Percentiles rank a stretch among this genome's conserved stretches.
phyloP scores from a whole-genome alignment of 2,329 filamentous ascomycete genomes.

The Aspergillus japonicus region DNA sequence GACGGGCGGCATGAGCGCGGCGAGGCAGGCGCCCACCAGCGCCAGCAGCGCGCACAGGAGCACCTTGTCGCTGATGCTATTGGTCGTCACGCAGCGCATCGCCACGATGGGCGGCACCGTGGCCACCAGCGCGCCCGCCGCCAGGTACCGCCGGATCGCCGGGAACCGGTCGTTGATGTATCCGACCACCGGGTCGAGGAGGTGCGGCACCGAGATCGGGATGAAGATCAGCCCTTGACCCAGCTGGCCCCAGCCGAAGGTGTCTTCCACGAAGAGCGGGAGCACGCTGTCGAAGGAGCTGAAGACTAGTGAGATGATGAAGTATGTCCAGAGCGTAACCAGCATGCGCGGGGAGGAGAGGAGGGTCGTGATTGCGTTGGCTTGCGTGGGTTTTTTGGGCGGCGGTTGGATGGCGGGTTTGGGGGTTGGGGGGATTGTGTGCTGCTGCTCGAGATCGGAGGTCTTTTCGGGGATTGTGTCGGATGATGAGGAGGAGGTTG shows the following conservation, averaged over 20 bases:
- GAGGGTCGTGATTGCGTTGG: slow-evolving; percentile 36
- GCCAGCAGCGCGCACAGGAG: slow-evolving; percentile 65
- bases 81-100: slow-evolving; percentile 62
- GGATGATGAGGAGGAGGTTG: neutral
- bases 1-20: slow-evolving; percentile 61
- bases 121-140: slow-evolving; percentile 57
- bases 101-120: slow-evolving; percentile 61
- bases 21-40: slow-evolving; percentile 58
- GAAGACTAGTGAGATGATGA: slow-evolving; percentile 52
- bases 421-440: neutral
- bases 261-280: slow-evolving; percentile 52
- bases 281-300: slow-evolving; percentile 60
- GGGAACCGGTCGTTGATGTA: slow-evolving; percentile 29
- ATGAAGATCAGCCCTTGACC: slow-evolving; percentile 59
- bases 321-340: slow-evolving; percentile 57
- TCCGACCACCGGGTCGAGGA: slow-evolving; percentile 39
- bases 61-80: slow-evolving; percentile 62
- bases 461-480: too few relatives aligned
- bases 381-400: slow-evolving; percentile 6
- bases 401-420: neutral
- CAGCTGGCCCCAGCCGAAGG: slow-evolving; percentile 54
- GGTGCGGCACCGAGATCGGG: slow-evolving; percentile 40
- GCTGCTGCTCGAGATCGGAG: too few relatives aligned
- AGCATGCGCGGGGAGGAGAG: slow-evolving; percentile 58
- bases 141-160: slow-evolving; percentile 55